Evolutionary conservation across 2,329 filamentous ascomycete genomes (phyloP).

Genomic region (Ophiostoma sp.): DNA sequence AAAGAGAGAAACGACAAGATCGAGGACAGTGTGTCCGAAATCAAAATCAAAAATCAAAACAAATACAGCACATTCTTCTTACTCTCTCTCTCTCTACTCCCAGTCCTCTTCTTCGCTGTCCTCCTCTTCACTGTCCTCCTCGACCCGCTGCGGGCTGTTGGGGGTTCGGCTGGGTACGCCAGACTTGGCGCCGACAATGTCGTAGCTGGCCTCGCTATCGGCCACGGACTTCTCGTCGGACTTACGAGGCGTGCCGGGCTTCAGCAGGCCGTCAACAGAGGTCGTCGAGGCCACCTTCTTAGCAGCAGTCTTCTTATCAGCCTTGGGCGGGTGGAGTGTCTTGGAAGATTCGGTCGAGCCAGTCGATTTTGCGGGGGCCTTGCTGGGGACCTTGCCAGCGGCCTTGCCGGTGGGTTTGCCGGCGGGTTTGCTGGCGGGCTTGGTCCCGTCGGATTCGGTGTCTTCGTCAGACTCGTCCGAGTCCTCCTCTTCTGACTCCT

Average conservation of each 20-base stretch:
- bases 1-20: neutral
- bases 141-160: constrained; percentile 59
- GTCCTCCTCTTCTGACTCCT: constrained; percentile 23
- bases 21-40: neutral
- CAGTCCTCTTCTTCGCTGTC: constrained; percentile 70
- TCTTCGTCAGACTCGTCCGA: constrained; percentile 50
- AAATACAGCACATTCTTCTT: constrained; percentile 30
- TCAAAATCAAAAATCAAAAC: constrained; percentile 4
- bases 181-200: constrained; percentile 78
- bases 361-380: constrained; percentile 38
- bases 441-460: constrained; percentile 35
- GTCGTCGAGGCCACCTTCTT: constrained; percentile 15
- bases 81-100: constrained; percentile 53
- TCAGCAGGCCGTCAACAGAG: constrained; percentile 47
- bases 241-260: constrained; percentile 63
- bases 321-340: constrained; percentile 56
- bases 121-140: constrained; percentile 62
- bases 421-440: constrained; percentile 20
- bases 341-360: constrained; percentile 59
- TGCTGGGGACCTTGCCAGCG: neutral
- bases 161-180: constrained; percentile 77
- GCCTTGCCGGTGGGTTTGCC: constrained; percentile 19
- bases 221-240: constrained; percentile 88
- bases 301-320: constrained; percentile 32
- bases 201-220: constrained; percentile 94